Base-by-base conservation (phyloP, 306 rosid species). In the Aeschynomene evenia region DNA sequence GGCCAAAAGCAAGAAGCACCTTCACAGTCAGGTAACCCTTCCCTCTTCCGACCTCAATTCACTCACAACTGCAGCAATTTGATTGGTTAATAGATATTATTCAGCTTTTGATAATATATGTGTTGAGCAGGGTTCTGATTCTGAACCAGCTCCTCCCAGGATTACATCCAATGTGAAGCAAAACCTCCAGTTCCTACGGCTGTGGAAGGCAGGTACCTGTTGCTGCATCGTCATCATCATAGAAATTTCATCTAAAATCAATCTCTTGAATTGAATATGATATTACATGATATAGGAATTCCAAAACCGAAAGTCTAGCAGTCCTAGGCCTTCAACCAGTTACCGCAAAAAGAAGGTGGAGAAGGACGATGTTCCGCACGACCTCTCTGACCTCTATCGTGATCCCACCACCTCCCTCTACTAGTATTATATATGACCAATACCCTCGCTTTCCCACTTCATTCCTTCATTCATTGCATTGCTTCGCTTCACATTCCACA, bases 81-180 rank as follows among this genome's bases (percentile, higher is more conserved):
- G n/a, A n/a, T n/a, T n/a, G n/a, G n/a, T n/a, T n/a, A n/a, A n/a
- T n/a, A n/a, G n/a, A n/a, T n/a, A n/a, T n/a, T n/a, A n/a, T n/a
- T n/a, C n/a, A n/a, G n/a, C n/a, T n/a, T 13, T 15, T 16, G 9
- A 45, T 15, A 23, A 2, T 57, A 8, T 1, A 11, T 53, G 23
- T 55, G 15, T 4, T 26, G n/a, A 39, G 33, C 53, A 89, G 94
- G 88, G 72, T 46, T 77, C 90, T 6, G 79, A 85, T 45, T 77
- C 90, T 8, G 80, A 85, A 71, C 79, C 81, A 18, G 46, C 66
- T 59, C 91, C 95, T 72, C 96, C 85, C 0, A 86, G 98, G 74
- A 93, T 93, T 73, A 93, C 96, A 31, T 79, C 98, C 7, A 93
- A 90, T 66, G 86, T 91, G 51, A 88, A 89, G 80, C 97, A 93